phyloP scores from a whole-genome alignment of 257 asterid genomes.

The Salvia miltiorrhiza region DNA sequence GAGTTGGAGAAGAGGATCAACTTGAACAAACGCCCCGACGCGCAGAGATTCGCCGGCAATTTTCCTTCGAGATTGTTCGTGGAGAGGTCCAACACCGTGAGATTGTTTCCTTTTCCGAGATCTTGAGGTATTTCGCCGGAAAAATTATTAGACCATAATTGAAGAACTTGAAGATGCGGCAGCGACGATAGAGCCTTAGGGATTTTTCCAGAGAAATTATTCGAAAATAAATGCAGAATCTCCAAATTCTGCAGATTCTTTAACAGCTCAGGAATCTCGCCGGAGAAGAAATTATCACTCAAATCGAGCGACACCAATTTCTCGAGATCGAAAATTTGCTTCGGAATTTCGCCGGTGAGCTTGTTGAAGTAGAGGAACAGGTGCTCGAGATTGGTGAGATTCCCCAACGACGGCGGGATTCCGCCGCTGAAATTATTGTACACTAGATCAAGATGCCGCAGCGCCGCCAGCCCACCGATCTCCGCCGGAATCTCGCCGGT shows the following conservation, averaged over 20 bases:
- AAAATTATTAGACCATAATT: slow-evolving; percentile 68
- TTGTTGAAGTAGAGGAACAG: slow-evolving; percentile 71
- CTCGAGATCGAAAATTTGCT: slow-evolving; percentile 42
- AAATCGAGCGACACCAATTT: slow-evolving; percentile 68
- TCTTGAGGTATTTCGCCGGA: slow-evolving; percentile 59
- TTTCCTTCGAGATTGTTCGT: slow-evolving; percentile 64
- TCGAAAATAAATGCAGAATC: slow-evolving; percentile 73
- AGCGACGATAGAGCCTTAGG: slow-evolving; percentile 53
- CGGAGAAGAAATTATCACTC: slow-evolving; percentile 64
- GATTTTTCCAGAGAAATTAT: slow-evolving; percentile 63
- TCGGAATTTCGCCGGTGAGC: slow-evolving; percentile 65
- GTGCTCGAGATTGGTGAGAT: slow-evolving; percentile 59
- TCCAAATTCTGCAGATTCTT: slow-evolving; percentile 44
- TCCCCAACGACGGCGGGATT: slow-evolving; percentile 75
- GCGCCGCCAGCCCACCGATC: slow-evolving; percentile 42
- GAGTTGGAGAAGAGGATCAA: slow-evolving; percentile 79
- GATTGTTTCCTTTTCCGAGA: slow-evolving; percentile 59
- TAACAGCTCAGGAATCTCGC: slow-evolving; percentile 57
- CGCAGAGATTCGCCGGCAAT: slow-evolving; percentile 58
- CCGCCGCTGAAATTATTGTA: slow-evolving; percentile 74
- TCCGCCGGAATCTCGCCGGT: slow-evolving; percentile 67
- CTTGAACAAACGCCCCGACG: slow-evolving; percentile 49
- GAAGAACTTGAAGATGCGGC: slow-evolving; percentile 70
- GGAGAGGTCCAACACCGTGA: slow-evolving; percentile 76
- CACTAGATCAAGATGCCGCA: slow-evolving; percentile 73